Conservation (phyloP, 2,329 filamentous ascomycete species). For the Trichoderma semiorbis region DNA sequence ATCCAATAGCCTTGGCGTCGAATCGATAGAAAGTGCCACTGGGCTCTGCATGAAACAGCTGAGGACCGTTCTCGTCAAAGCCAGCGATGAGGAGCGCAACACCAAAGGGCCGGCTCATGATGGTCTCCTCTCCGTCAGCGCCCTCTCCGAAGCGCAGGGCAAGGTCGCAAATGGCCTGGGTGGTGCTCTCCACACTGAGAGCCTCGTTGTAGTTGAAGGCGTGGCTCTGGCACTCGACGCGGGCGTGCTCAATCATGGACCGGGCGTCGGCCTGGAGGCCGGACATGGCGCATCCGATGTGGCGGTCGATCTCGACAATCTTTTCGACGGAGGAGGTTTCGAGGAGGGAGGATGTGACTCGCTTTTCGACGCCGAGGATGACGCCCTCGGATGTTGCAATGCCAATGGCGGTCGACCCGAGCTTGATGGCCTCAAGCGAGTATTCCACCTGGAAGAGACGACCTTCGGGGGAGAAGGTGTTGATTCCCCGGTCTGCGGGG, state of each 20-base stretch:
- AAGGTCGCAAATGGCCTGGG: constrained; percentile 96
- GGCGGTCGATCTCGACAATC: constrained; percentile 98
- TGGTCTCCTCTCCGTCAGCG: constrained; percentile 95
- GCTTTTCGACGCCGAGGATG: constrained; percentile 97
- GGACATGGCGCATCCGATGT: constrained; percentile 98
- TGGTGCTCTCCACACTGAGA: constrained; percentile 93
- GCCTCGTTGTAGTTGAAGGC: constrained; percentile 97
- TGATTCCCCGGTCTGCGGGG: constrained; percentile 88
- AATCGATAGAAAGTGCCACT: constrained; percentile 99
- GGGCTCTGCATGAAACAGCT: constrained; percentile 96
- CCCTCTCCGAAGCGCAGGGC: constrained; percentile 95
- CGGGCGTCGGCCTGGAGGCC: constrained; percentile 96
- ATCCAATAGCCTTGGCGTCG: constrained; percentile 97
- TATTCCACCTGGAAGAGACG: constrained; percentile 99
- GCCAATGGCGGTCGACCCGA: constrained; percentile 96
- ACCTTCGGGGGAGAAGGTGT: constrained; percentile 99
- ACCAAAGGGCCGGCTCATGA: constrained; percentile 97
- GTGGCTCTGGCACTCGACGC: constrained; percentile 95
- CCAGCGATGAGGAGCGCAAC: constrained; percentile 95
- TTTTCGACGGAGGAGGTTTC: constrained; percentile 98
- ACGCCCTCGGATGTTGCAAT: constrained; percentile 94
- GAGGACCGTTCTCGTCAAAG: constrained; percentile 94
- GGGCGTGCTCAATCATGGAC: constrained; percentile 96
- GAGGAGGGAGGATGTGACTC: constrained; percentile 93
- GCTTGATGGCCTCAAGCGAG: constrained; percentile 99